phyloP scores from a whole-genome alignment of 768 basidiomycete species.

The Royoungia palumana region DNA sequence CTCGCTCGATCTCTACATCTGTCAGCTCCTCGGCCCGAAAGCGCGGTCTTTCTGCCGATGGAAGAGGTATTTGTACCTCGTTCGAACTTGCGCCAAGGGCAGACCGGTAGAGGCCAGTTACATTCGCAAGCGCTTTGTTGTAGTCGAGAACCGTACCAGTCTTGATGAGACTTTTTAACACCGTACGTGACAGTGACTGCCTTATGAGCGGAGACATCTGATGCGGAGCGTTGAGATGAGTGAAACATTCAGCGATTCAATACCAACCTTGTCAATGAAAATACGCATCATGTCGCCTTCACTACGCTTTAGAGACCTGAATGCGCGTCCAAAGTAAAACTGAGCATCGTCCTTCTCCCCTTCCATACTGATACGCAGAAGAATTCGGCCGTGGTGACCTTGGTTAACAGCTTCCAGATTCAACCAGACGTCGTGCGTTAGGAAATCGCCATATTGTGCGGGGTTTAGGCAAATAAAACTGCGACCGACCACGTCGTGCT shows the following conservation, averaged over 20 bases:
- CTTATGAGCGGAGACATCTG: constrained; percentile 95
- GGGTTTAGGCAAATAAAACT: constrained; percentile 93
- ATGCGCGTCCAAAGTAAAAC: constrained; percentile 95
- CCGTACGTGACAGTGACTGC: constrained; percentile 73
- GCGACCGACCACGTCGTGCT: constrained; percentile 89
- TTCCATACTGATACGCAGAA: constrained; percentile 94
- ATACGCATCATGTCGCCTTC: constrained; percentile 94
- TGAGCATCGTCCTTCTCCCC: constrained; percentile 98
- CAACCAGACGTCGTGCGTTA: constrained; percentile 90
- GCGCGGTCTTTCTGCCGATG: constrained; percentile 71
- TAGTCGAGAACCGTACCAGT: constrained; percentile 64
- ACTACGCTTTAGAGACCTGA: constrained; percentile 88
- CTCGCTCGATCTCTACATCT: constrained; percentile 92
- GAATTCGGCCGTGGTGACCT: constrained; percentile 63
- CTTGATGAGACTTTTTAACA: constrained; percentile 79
- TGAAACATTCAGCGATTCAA: neutral
- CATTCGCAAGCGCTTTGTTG: constrained; percentile 83
- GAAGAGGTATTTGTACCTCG: constrained; percentile 78
- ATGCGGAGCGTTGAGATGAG: neutral
- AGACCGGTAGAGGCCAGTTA: constrained; percentile 79
- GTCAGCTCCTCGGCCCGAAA: constrained; percentile 76
- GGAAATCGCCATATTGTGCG: constrained; percentile 78
- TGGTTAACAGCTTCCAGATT: constrained; percentile 65
- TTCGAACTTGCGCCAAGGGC: constrained; percentile 61
- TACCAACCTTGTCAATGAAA: constrained; percentile 89